These are phyloP conservation scores for Yamadazyma taylorii DNA, from an alignment of 1,139 yeast species.

Conservation along the genomic window DNA sequence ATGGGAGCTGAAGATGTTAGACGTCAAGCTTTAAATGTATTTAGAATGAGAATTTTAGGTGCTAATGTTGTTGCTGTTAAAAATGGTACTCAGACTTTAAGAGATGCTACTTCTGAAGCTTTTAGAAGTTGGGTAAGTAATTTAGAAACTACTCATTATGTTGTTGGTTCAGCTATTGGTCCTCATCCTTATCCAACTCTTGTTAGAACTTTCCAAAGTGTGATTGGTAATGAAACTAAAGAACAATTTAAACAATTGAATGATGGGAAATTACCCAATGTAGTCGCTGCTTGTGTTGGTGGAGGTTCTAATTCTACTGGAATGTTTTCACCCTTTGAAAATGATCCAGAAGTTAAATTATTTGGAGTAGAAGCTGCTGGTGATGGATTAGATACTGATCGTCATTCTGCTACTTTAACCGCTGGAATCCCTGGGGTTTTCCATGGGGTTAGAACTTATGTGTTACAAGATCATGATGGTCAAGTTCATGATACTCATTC, in stretches of 20 bases:
- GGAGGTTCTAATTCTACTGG: constrained; percentile 99
- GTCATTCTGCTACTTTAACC: constrained; percentile 91
- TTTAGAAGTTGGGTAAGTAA: constrained; percentile 94
- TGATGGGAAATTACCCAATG: constrained; percentile 83
- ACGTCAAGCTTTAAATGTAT: constrained; percentile 96
- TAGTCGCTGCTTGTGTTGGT: constrained; percentile 97
- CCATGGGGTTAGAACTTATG: constrained; percentile 96
- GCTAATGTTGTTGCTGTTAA: constrained; percentile 93
- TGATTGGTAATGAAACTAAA: constrained; percentile 92
- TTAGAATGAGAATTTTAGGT: constrained; percentile 94
- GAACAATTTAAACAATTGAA: constrained; percentile 81
- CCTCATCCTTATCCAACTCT: constrained; percentile 99
- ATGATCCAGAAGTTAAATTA: constrained; percentile 72
- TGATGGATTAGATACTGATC: constrained; percentile 83
- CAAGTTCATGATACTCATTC: constrained; percentile 98
- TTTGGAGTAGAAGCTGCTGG: constrained; percentile 99
- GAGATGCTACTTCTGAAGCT: constrained; percentile 98
- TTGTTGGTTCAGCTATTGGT: constrained; percentile 97
- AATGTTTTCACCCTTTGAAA: constrained; percentile 89
- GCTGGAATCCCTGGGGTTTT: constrained; percentile 95
- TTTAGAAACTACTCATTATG: constrained; percentile 82
- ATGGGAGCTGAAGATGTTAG: constrained; percentile 99
- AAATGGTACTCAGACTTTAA: constrained; percentile 91
- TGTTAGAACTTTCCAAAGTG: constrained; percentile 97
- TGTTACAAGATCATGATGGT: constrained; percentile 87